Base-by-base conservation (phyloP, 2,329 filamentous ascomycete genomes). In the Cryphonectria radicalis region DNA sequence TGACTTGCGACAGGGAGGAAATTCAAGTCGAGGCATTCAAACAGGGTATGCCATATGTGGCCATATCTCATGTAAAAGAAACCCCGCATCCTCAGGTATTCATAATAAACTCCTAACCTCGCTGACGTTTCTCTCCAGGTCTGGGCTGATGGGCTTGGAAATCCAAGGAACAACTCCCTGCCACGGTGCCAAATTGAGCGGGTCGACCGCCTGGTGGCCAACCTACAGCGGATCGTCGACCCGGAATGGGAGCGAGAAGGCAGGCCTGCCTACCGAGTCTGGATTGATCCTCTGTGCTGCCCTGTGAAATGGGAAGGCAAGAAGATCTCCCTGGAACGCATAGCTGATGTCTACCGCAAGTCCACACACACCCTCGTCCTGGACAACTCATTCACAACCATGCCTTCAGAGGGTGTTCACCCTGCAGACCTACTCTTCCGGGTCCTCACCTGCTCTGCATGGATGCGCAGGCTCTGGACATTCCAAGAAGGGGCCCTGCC, bases 391-490 rank as follows among this genome's bases (percentile, higher is more conserved):
- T 72, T 82, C 1, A 75, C 76, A n/a, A 50, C 71, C 10, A 76
- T 76, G 55, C 63, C 72, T 25, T 72, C 75, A 0, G 46, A 74
- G 3, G 50, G 67, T 5, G 67, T 72, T 17, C 68, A 73, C 17
- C 69, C 66, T 10, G 73, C 74, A 5, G 80, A 82, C 62, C 69
- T 79, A 19, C 65, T 81, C 0, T 67, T 79, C 6, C 74, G 79
- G 22, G 75, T 81, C 4, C 76, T 81, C 43, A 78, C 70, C 6
- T 73, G 75, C 17, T 81, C 80, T 4, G 74, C 77, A 28, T 83
- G 82, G 81, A 80, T 82, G 74, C 76, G 80, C 62, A 75, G 81
- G 6, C 74, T 82, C 1, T 83, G 81, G 82, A 83, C 82, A 0
- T 76, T 83, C 19, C 81, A 83, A 74, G 76, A 66, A 35, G 63